phyloP scores from a whole-genome alignment of 2,329 filamentous ascomycete genomes.

The Blastomyces percursus region DNA sequence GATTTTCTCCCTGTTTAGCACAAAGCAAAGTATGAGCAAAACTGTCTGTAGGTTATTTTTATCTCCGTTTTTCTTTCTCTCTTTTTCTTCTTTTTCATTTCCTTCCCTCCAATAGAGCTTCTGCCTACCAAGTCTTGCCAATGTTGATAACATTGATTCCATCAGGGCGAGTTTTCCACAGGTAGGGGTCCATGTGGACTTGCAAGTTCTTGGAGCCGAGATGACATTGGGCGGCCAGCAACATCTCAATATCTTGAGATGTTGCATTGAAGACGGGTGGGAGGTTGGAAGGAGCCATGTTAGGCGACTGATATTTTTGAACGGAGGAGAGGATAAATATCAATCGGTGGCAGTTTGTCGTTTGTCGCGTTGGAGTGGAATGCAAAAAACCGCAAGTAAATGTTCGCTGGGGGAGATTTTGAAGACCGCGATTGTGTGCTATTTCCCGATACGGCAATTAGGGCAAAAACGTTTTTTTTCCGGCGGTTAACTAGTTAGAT shows the following conservation, averaged over 20 bases:
- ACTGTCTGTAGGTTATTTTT: neutral
- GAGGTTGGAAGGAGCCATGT: slow-evolving; percentile 91
- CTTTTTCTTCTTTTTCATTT: neutral
- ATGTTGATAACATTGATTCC: slow-evolving; percentile 99
- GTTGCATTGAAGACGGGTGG: slow-evolving; percentile 95
- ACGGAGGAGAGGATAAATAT: slow-evolving; percentile 30
- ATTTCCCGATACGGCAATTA: slow-evolving; percentile 9
- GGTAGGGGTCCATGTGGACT: slow-evolving; percentile 98
- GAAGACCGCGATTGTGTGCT: slow-evolving; percentile 5
- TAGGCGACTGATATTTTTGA: slow-evolving; percentile 47
- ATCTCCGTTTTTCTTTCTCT: neutral
- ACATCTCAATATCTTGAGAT: slow-evolving; percentile 97
- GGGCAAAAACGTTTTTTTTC: slow-evolving; percentile 9
- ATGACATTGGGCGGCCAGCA: slow-evolving; percentile 92
- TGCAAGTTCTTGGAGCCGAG: slow-evolving; percentile 98
- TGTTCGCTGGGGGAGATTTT: slow-evolving; percentile 3
- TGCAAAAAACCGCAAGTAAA: slow-evolving; percentile 7
- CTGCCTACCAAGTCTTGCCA: slow-evolving; percentile 92
- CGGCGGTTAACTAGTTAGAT: no score
- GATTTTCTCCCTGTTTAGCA: slow-evolving; percentile 80
- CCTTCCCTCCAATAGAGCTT: neutral
- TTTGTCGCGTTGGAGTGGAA: slow-evolving; percentile 18
- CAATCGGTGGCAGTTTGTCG: slow-evolving; percentile 36
- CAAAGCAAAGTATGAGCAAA: slow-evolving; percentile 10
- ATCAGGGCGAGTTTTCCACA: slow-evolving; percentile 98